Evolutionary conservation across 345 rosid species (phyloP), one percentile per base, ranked within the genome.

Genomic region (Cardamine resedifolia): DNA sequence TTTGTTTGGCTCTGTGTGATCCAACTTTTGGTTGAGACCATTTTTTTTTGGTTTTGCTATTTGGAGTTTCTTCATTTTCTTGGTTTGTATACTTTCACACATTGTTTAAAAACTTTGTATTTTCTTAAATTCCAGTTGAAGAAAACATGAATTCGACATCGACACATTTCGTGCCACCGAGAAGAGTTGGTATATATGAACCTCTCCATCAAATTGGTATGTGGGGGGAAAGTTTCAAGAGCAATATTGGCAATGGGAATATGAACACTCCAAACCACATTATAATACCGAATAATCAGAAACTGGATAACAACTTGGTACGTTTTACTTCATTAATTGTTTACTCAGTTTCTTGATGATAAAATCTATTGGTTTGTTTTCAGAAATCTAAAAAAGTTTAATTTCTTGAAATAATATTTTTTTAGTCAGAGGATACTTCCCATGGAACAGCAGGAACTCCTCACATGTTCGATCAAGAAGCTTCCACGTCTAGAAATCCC

Each of bases 381-480:
- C 62, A 30, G 4, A 68, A 5, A 19, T 38, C 23, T 66, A 7
- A 47, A 24, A 49, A 8, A 2, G 2, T 62, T 75, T 18, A 59
- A 5, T 38, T 68, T 9, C 30, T 61, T 58, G 31, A 58, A 66
- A 45, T 65, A 34, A 14, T 28, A n/a, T 45, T 71, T 81, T 36
- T 85, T 7, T 65, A 95, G 99, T 95, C 96, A 9, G 97, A 91
- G 81, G 93, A 92, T 69, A 86, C 87, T 76, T 95, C 94, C 16
- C 96, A 81, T 7, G 96, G 85, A 56, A 79, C 88, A 27, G 72
- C 69, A 23, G 91, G 84, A 68, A 80, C 83, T 62, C 77, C 91
- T 58, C 72, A 62, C 85, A 84, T 79, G 78, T 88, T 83, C 48
- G 96, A 91, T 19, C 97, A 88, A 83, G 97, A 88, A 81, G 92